A percentile compares a stretch with the other conserved stretches of the same genome.
These are phyloP conservation scores for Suhomyces sp. DNA, from an alignment of 805 yeast genomes.

Conservation along the genomic window DNA sequence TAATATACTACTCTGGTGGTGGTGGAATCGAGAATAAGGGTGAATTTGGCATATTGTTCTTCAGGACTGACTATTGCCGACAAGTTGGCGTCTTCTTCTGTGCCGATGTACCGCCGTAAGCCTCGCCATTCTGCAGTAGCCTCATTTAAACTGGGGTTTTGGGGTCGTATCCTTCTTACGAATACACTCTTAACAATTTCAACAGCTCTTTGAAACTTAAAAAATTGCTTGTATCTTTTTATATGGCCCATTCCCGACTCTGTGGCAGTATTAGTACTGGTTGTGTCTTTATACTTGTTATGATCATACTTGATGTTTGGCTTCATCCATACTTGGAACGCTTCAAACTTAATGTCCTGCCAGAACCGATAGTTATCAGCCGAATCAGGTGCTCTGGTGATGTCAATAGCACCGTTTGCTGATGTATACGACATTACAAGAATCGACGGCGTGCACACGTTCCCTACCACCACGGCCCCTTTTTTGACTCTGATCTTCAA, in stretches of 20 bases:
- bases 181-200: not conserved
- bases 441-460: constrained; percentile 70
- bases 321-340: constrained; percentile 58
- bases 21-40: constrained; percentile 64
- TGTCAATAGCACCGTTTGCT: constrained; percentile 59
- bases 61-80: constrained; percentile 35
- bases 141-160: constrained; percentile 4
- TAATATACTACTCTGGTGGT: constrained; percentile 54
- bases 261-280: not conserved
- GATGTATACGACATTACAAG: constrained; percentile 57
- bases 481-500: constrained; percentile 55
- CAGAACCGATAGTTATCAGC: constrained; percentile 57
- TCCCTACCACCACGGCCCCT: constrained; percentile 79
- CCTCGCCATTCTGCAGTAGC: constrained; percentile 64
- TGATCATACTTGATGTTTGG: constrained; percentile 66
- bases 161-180: constrained; percentile 1
- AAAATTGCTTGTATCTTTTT: constrained; percentile 21
- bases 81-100: constrained; percentile 27
- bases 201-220: constrained; percentile 16
- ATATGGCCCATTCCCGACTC: constrained; percentile 7
- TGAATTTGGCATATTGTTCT: constrained; percentile 80
- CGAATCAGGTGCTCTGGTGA: constrained; percentile 39
- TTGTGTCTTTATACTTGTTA: constrained; percentile 1
- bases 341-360: constrained; percentile 44
- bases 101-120: constrained; percentile 60